A percentile compares a stretch with the other conserved stretches of the same genome.
Evolutionary conservation across 1,139 yeast genomes (phyloP).

Genomic region (Geotrichum australiense): DNA sequence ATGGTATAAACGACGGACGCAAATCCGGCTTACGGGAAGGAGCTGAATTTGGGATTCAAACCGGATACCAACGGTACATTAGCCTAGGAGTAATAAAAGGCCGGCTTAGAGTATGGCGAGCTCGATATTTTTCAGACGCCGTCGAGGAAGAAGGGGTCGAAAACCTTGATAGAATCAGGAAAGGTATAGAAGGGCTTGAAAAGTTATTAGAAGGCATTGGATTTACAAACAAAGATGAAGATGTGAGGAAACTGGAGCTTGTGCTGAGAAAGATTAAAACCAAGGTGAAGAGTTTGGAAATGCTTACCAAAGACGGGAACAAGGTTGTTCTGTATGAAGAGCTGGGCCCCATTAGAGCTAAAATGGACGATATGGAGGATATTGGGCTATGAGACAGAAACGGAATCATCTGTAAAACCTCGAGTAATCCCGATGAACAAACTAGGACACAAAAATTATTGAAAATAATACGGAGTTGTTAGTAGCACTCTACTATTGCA

Average conservation of each 20-base stretch:
- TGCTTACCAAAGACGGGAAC: conserved; percentile 24
- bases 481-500: no score
- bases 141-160: not conserved
- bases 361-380: conserved; percentile 33
- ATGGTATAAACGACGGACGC: conserved; percentile 44
- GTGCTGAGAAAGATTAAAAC: conserved; percentile 29
- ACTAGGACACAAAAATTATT: no score
- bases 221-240: conserved; percentile 27
- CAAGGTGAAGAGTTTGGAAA: conserved; percentile 28
- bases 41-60: conserved; percentile 69
- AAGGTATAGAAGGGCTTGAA: conserved; percentile 21
- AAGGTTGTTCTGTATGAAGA: conserved; percentile 25
- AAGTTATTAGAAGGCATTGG: conserved; percentile 26
- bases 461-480: no score
- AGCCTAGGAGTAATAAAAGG: conserved; percentile 61
- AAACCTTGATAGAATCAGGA: conserved; percentile 5
- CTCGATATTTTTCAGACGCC: conserved; percentile 1
- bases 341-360: conserved; percentile 25
- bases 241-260: conserved; percentile 30
- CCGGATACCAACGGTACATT: conserved; percentile 65
- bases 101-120: conserved; percentile 38
- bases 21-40: conserved; percentile 63
- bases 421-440: no score
- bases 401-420: no score
- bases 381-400: conserved; percentile 13